Evolutionary conservation across 306 rosid species (phyloP).

Genomic region (Quercus dentata): DNA sequence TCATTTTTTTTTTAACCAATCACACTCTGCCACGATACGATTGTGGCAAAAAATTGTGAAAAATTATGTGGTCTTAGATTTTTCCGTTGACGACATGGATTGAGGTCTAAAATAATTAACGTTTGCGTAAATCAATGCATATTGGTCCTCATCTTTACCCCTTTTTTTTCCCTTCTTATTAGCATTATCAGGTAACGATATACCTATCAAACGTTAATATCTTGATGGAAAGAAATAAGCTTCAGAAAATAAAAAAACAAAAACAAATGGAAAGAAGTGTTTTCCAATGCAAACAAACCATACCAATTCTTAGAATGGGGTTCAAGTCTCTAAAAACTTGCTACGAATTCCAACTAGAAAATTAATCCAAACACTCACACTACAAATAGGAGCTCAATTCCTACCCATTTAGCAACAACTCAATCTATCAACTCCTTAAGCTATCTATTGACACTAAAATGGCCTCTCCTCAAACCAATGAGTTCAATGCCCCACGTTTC

Average conservation of each 20-base stretch:
- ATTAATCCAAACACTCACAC: constrained; percentile 15
- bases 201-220: neutral
- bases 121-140: no score
- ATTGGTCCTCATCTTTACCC: neutral
- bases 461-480: constrained; percentile 36
- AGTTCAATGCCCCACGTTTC: constrained; percentile 31
- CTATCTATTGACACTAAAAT: constrained; percentile 18
- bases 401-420: constrained; percentile 14
- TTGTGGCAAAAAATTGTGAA: no score
- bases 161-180: neutral
- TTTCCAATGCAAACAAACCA: constrained; percentile 60
- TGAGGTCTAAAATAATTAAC: no score
- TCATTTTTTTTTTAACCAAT: no score
- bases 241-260: neutral
- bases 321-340: constrained; percentile 48
- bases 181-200: neutral
- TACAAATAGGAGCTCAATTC: constrained; percentile 23
- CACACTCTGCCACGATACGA: accelerated
- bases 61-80: no score
- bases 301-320: constrained; percentile 53
- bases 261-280: constrained; percentile 41
- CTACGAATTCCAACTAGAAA: neutral
- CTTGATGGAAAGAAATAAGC: constrained; percentile 4
- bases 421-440: neutral
- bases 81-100: no score